Base-by-base conservation (phyloP, 2,329 filamentous ascomycete genomes). In the Aspergillus novofumigatus region DNA sequence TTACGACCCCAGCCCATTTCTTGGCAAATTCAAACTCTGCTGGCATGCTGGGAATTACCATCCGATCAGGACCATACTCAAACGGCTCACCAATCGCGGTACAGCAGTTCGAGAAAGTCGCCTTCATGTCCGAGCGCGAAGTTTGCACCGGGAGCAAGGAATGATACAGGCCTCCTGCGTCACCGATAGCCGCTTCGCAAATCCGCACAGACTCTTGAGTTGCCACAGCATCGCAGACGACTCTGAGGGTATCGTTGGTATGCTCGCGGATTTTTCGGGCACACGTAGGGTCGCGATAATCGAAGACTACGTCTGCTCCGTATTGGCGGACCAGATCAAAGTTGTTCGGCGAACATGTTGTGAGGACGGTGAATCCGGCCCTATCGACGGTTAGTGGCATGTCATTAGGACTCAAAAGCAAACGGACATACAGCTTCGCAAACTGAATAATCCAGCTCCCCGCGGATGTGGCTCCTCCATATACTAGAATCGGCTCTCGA, bases 281-380 rank as follows among this genome's bases (percentile, higher is more conserved):
- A 25, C 57, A 63, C 2, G 28, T 23, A 1, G 51, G 11, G 1
- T 49, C 52, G 2, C 23, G 56, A 35, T 65, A 65, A 45, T 63
- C 59, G 20, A 60, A 63, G 1, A 53, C 56, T 1, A 23, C 47
- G 6, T 49, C 55, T 2, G 62, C 62, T 3, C 62, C 61, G n/a
- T 44, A 52, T 3, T 17, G 4, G 9, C 52, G 32, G 0, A 60
- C 59, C 0, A 60, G 45, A 4, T 53, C 52, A 14, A 54, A 53
- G 45, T 60, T 60, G 1, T 10, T 41, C 1, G 53, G 44, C 17
- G 52, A 54, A 17, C 44, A 28, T 8, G 52, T 54, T 8, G 45
- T 50, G 28, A 54, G 21, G 9, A 54, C 32, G 9, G 29, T 49
- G 44, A 23, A 54, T 14, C 32, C 52, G 4, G 52, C 26, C 42